Conservation (phyloP, 2,329 filamentous ascomycete species). For the Magnaporthales sp. region DNA sequence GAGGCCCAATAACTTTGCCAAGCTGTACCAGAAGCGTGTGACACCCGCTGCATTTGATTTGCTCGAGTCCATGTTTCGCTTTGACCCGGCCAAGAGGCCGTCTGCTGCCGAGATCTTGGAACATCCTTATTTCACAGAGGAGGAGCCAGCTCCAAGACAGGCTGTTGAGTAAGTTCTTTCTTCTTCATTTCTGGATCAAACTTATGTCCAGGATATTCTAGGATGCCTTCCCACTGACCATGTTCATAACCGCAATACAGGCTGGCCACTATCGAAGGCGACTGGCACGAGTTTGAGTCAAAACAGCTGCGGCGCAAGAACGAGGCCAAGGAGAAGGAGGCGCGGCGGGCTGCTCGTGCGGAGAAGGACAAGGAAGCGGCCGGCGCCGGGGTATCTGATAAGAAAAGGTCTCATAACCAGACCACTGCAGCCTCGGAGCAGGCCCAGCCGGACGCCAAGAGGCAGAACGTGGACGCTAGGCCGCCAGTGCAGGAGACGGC, state of each 20-base stretch:
- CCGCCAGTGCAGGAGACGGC: neutral
- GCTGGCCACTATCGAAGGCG: constrained; percentile 73
- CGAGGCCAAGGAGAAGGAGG: constrained; percentile 54
- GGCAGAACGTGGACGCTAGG: constrained; percentile 15
- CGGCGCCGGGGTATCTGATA: constrained; percentile 18
- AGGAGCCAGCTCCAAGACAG: constrained; percentile 69
- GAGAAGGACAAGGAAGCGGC: constrained; percentile 27
- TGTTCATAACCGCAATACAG: constrained; percentile 30
- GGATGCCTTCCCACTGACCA: constrained; percentile 1
- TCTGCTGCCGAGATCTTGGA: constrained; percentile 75
- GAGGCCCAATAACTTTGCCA: constrained; percentile 66
- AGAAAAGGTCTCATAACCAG: constrained; percentile 25
- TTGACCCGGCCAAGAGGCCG: constrained; percentile 77
- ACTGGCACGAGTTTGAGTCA: constrained; percentile 98
- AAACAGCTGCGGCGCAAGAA: constrained; percentile 90
- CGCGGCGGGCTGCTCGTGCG: constrained; percentile 28
- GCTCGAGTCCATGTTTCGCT: constrained; percentile 75
- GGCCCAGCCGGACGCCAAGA: constrained; percentile 13
- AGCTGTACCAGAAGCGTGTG: constrained; percentile 71
- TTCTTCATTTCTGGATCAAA: constrained; percentile 1
- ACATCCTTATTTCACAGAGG: constrained; percentile 79
- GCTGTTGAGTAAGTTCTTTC: constrained; percentile 62
- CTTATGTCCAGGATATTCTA: neutral
- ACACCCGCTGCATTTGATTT: constrained; percentile 78
- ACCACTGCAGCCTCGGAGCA: constrained; percentile 5